phyloP scores from a whole-genome alignment of 1,284 basidiomycete genomes.

The Leucoagaricus sp. region DNA sequence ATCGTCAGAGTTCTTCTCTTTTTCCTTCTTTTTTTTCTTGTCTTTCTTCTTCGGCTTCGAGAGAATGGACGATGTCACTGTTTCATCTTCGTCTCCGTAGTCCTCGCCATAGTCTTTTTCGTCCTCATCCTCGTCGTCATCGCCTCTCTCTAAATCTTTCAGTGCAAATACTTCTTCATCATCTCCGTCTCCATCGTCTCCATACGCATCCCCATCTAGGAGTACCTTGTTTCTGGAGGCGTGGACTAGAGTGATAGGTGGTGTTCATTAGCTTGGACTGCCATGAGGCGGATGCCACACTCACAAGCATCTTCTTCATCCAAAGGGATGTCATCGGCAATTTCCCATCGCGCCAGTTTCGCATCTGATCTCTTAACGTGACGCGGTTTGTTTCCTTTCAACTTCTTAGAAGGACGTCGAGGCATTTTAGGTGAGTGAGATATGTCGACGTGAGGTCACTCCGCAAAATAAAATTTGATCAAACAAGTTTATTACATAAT shows the following conservation, averaged over 20 bases:
- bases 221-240: conserved; percentile 76
- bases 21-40: conserved; percentile 42
- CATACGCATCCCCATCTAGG: conserved; percentile 57
- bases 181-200: conserved; percentile 40
- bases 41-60: conserved; percentile 34
- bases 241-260: conserved; percentile 50
- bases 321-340: conserved; percentile 61
- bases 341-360: conserved; percentile 66
- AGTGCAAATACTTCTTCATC: conserved; percentile 80
- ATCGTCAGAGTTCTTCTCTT: conserved; percentile 41
- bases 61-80: conserved; percentile 32
- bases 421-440: conserved; percentile 24
- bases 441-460: background rate
- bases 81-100: conserved; percentile 31
- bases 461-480: conserved; percentile 1
- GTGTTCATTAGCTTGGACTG: conserved; percentile 1
- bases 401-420: conserved; percentile 32
- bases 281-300: conserved; percentile 25
- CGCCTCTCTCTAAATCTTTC: conserved; percentile 50
- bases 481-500: background rate
- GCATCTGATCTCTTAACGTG: conserved; percentile 49
- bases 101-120: conserved; percentile 46
- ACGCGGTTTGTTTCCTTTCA: conserved; percentile 39
- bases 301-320: conserved; percentile 79
- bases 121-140: conserved; percentile 51